phyloP scores from a whole-genome alignment of 2,329 filamentous ascomycete species.

The Massarina eburnea region DNA sequence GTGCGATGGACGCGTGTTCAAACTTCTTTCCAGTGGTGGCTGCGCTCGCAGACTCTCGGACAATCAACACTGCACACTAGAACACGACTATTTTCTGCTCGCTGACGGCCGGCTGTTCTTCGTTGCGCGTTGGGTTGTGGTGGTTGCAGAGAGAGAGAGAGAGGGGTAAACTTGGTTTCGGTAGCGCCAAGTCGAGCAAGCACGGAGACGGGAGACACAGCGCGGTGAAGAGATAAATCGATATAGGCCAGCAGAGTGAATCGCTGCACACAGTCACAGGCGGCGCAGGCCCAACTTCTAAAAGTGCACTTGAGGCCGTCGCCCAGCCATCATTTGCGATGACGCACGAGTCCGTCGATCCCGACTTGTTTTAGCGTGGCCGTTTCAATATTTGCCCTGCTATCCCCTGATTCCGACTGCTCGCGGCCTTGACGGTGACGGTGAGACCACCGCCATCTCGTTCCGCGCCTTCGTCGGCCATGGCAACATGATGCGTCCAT shows the following conservation, averaged over 20 bases:
- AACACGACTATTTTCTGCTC: too few relatives aligned
- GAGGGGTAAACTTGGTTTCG: neutral
- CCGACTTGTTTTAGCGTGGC: constrained; percentile 11
- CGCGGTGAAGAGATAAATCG: too few relatives aligned
- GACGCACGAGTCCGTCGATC: constrained; percentile 13
- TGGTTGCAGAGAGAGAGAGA: neutral
- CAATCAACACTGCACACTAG: neutral
- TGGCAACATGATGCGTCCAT: too few relatives aligned
- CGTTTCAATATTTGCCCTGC: constrained; percentile 8
- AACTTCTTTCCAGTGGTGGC: neutral
- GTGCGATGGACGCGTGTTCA: neutral
- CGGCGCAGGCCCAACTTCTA: too few relatives aligned
- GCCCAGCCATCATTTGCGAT: constrained; percentile 7
- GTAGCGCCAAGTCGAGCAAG: neutral
- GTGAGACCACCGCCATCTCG: neutral
- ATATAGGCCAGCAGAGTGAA: too few relatives aligned
- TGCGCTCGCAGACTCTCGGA: neutral
- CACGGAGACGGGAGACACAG: neutral
- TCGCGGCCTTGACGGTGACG: constrained; percentile 1
- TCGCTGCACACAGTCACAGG: too few relatives aligned
- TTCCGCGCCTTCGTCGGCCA: too few relatives aligned
- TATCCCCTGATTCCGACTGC: constrained; percentile 9
- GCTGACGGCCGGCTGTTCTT: too few relatives aligned
- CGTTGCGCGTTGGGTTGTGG: neutral
- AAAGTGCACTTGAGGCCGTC: neutral